Percentiles rank a stretch among this genome's conserved stretches.
phyloP scores from a whole-genome alignment of 2,329 filamentous ascomycete genomes.

The Lachnellula subtilissima region DNA sequence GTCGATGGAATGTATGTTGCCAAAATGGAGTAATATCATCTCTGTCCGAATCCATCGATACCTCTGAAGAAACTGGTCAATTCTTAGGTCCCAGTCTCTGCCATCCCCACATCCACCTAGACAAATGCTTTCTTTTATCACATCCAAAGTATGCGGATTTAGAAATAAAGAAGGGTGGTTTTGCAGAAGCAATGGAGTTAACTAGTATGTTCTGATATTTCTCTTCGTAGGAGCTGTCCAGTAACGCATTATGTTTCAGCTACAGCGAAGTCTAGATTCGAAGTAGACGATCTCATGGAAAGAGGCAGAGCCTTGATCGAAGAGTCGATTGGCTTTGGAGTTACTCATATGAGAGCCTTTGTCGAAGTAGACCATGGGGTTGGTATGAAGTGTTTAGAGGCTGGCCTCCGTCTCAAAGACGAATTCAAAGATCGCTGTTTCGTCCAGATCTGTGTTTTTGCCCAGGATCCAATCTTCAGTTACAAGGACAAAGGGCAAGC shows the following conservation, averaged over 20 bases:
- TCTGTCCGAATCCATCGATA: slow-evolving; percentile 19
- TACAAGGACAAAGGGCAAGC: slow-evolving; percentile 42
- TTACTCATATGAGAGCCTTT: slow-evolving; percentile 66
- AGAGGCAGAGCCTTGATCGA: slow-evolving; percentile 62
- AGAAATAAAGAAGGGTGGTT: slow-evolving; percentile 55
- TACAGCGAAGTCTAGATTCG: slow-evolving; percentile 60
- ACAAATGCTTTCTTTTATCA: slow-evolving; percentile 59
- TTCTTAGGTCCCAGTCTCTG: slow-evolving; percentile 55
- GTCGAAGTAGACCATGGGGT: slow-evolving; percentile 66
- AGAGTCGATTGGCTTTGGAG: slow-evolving; percentile 58
- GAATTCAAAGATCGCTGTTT: slow-evolving; percentile 49
- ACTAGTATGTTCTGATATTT: slow-evolving; percentile 35
- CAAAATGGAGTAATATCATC: slow-evolving; percentile 27
- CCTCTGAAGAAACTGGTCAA: slow-evolving; percentile 1
- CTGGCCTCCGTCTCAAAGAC: slow-evolving; percentile 52
- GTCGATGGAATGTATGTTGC: slow-evolving; percentile 33
- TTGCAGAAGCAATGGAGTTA: slow-evolving; percentile 58
- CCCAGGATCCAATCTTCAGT: slow-evolving; percentile 64
- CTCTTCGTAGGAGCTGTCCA: too few species aligned
- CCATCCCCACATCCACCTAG: slow-evolving; percentile 69
- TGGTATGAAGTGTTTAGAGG: slow-evolving; percentile 50
- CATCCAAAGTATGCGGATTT: slow-evolving; percentile 56
- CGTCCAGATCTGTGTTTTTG: slow-evolving; percentile 66
- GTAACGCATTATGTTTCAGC: slow-evolving; percentile 18
- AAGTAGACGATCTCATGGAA: slow-evolving; percentile 54